A percentile compares a stretch with the other conserved stretches of the same genome.
Evolutionary conservation across 805 yeast species (phyloP).

Genomic region (Yarrowia hollandica): DNA sequence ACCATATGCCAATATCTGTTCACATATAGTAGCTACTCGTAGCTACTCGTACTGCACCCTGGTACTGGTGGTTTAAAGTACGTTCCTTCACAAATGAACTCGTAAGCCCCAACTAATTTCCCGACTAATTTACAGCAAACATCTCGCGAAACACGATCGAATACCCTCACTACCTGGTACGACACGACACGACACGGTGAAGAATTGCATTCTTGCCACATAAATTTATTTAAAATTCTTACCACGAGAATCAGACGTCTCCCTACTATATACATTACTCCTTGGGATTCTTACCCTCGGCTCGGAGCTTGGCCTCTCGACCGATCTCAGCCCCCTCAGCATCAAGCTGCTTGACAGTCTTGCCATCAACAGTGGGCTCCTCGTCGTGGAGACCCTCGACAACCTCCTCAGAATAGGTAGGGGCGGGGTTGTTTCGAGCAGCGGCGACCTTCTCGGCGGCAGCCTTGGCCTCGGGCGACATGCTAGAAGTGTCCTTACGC

Average conservation of each 20-base stretch:
- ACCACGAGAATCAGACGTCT: background rate
- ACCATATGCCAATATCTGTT: too few relatives aligned
- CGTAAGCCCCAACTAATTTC: too few relatives aligned
- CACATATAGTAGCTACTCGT: too few relatives aligned
- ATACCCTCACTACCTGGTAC: too few relatives aligned
- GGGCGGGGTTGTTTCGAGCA: slow-evolving; percentile 1
- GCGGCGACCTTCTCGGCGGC: slow-evolving; percentile 24
- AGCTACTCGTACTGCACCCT: too few relatives aligned
- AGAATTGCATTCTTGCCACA: too few relatives aligned
- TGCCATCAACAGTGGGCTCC: slow-evolving; percentile 26
- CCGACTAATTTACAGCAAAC: too few relatives aligned
- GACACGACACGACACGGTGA: background rate
- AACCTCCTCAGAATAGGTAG: slow-evolving; percentile 24
- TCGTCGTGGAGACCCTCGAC: slow-evolving; percentile 1
- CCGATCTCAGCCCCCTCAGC: slow-evolving; percentile 22
- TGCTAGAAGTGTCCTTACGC: background rate
- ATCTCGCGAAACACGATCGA: too few relatives aligned
- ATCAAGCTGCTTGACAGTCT: slow-evolving; percentile 20
- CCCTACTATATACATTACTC: slow-evolving; percentile 25
- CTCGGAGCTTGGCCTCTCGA: slow-evolving; percentile 6
- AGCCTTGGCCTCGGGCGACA: slow-evolving; percentile 19
- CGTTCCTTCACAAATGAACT: too few relatives aligned
- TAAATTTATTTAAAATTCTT: background rate
- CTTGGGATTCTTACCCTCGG: slow-evolving; percentile 16
- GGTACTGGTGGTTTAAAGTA: too few relatives aligned